These are phyloP conservation scores for Beauveria medogensis DNA, from an alignment of 2,329 filamentous ascomycete genomes.

Conservation along the genomic window DNA sequence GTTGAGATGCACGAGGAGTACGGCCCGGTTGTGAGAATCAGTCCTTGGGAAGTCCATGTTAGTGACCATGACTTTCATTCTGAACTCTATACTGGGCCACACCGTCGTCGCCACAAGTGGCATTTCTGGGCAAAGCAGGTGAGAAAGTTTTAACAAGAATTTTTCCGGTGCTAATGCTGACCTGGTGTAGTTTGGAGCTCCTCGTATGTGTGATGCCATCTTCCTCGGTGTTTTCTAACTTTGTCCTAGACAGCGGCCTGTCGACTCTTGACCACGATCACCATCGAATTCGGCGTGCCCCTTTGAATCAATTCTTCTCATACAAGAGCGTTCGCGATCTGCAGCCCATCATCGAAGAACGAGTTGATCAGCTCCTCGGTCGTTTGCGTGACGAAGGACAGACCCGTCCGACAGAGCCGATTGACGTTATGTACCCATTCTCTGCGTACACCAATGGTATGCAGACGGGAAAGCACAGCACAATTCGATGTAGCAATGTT, in stretches of 20 bases:
- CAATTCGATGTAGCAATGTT: neutral
- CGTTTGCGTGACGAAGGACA: slow-evolving; percentile 23
- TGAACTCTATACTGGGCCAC: slow-evolving; percentile 28
- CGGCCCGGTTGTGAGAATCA: slow-evolving; percentile 33
- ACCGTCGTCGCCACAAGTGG: slow-evolving; percentile 25
- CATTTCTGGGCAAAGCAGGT: slow-evolving; percentile 29
- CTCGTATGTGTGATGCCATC: slow-evolving; percentile 18
- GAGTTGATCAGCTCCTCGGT: slow-evolving; percentile 25
- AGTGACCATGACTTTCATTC: slow-evolving; percentile 30
- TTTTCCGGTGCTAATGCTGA: neutral
- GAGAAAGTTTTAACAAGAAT: slow-evolving; percentile 1
- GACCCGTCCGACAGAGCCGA: slow-evolving; percentile 18
- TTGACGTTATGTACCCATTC: slow-evolving; percentile 30
- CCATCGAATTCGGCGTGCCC: slow-evolving; percentile 25
- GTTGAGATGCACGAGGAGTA: slow-evolving; percentile 33
- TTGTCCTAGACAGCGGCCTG: slow-evolving; percentile 23
- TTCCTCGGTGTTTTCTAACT: slow-evolving; percentile 11
- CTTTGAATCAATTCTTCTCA: slow-evolving; percentile 30
- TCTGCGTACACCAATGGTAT: slow-evolving; percentile 31
- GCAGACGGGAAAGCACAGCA: neutral
- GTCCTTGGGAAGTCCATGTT: slow-evolving; percentile 32
- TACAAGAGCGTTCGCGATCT: slow-evolving; percentile 29
- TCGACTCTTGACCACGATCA: slow-evolving; percentile 28
- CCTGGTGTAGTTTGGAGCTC: slow-evolving; percentile 24
- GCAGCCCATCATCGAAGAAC: slow-evolving; percentile 29